Percentiles rank a stretch among this genome's conserved stretches.
Evolutionary conservation across 345 rosid species (phyloP).

Genomic region (Eucalyptus pumila): DNA sequence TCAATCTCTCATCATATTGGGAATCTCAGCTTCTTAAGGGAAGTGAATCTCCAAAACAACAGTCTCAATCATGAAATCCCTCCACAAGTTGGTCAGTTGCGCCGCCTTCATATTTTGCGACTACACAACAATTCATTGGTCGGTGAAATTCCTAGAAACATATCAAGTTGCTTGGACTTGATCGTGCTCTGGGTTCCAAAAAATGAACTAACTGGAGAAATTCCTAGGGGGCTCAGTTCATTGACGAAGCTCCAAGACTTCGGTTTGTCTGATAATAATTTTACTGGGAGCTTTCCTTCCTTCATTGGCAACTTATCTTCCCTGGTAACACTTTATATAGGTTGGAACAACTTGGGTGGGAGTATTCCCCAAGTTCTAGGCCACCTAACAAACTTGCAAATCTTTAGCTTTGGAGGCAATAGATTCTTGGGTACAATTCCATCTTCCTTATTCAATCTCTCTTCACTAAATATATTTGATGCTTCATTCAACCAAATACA

Average conservation of each 20-base stretch:
- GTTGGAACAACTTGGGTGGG: rapidly evolving
- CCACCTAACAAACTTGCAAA: neutral
- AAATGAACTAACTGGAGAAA: neutral
- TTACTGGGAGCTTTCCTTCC: neutral
- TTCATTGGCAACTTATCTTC: neutral
- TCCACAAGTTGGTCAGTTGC: neutral
- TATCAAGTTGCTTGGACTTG: neutral
- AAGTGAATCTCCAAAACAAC: neutral
- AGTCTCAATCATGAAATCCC: neutral
- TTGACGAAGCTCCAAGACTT: rapidly evolving
- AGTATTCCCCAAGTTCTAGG: neutral
- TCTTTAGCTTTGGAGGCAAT: rapidly evolving
- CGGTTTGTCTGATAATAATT: rapidly evolving
- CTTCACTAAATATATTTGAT: neutral
- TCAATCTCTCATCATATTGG: neutral
- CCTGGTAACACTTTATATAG: rapidly evolving
- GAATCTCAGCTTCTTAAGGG: neutral
- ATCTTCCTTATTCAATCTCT: neutral
- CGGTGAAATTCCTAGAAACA: neutral
- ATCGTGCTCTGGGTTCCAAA: rapidly evolving
- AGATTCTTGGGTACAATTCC: neutral
- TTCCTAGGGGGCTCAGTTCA: neutral
- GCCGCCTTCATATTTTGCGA: neutral
- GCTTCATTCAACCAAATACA: rapidly evolving
- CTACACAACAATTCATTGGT: neutral